Evolutionary conservation across 345 rosid species (phyloP).

Genomic region (Salix brachista): DNA sequence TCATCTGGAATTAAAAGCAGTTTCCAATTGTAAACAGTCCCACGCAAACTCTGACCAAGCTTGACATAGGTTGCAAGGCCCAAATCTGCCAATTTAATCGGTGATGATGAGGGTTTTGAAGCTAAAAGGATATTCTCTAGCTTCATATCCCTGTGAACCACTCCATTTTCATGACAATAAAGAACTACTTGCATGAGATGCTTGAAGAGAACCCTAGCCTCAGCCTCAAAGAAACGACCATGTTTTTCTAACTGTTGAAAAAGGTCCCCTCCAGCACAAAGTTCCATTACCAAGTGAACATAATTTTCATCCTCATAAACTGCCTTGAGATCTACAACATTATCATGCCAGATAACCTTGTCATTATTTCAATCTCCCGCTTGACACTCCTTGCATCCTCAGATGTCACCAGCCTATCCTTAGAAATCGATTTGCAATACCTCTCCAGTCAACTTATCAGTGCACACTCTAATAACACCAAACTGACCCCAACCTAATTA

Average conservation of each 20-base stretch:
- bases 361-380: constrained; percentile 68
- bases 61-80: constrained; percentile 62
- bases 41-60: constrained; percentile 29
- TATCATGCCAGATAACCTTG: constrained; percentile 60
- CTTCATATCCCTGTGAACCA: constrained; percentile 64
- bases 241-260: constrained; percentile 52
- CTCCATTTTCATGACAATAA: constrained; percentile 60
- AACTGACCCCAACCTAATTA: constrained; percentile 69
- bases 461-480: constrained; percentile 59
- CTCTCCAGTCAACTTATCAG: constrained; percentile 53
- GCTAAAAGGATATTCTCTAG: constrained; percentile 68
- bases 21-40: too few species aligned
- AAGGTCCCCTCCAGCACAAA: constrained; percentile 71
- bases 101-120: constrained; percentile 49
- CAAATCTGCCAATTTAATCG: constrained; percentile 64
- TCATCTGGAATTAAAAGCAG: too few species aligned
- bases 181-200: constrained; percentile 17
- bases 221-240: constrained; percentile 48
- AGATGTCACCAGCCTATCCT: constrained; percentile 53
- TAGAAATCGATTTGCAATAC: constrained; percentile 61
- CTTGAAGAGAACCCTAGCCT: constrained; percentile 48
- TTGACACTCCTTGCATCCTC: constrained; percentile 53
- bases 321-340: constrained; percentile 64
- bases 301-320: constrained; percentile 61
- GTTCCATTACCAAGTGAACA: constrained; percentile 70